Evolutionary conservation across 108 stramenopile genomes (phyloP), one percentile per base, ranked within the genome.

Genomic region (Cyclotella baltica): DNA sequence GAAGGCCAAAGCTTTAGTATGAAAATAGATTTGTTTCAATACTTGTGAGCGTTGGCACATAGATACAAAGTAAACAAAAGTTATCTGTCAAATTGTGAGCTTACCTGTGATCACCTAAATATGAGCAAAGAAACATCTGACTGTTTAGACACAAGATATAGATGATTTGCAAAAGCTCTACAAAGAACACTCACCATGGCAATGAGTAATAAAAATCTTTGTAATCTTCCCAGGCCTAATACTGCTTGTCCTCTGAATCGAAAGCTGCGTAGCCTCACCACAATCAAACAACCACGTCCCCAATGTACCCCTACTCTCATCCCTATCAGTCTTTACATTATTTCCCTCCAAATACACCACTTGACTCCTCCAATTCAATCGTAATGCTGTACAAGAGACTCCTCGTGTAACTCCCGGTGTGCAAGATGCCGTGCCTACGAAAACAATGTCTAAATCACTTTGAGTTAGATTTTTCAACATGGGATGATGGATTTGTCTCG

Each of bases 281-380:
- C 89, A 92, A 76, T 98, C 98, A 79, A 98, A 98, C n/a, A 98
- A 64, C 95, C 93, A 97, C 10, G 92, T 92, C 6, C 90, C 90
- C 46, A 93, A 90, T 18, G 70, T 70, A 57, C 78, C 68, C 46
- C 62, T 56, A 5, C 35, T 34, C 35, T 52, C 40, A 51, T 37
- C 59, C 25, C 23, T 23, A 19, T 59, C 57, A 0, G 22, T 57
- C 27, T 64, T 40, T 15, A 37, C 33, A 35, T 67, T 73, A 23
- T 36, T 55, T 19, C 20, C 67, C 5, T 46, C 52, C 0, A 38
- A 33, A 27, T 58, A 34, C 1, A 23, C 38, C 11, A 31, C 29
- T 36, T 58, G 62, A 28, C 75, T 80, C 37, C 85, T 72, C 87
- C 88, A 88, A 72, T 89, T 85, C 53, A 93, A 72, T 23, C 92